These are phyloP conservation scores for Silene vulgaris DNA, from an alignment of 179 eudicot species.

Conservation along the genomic window DNA sequence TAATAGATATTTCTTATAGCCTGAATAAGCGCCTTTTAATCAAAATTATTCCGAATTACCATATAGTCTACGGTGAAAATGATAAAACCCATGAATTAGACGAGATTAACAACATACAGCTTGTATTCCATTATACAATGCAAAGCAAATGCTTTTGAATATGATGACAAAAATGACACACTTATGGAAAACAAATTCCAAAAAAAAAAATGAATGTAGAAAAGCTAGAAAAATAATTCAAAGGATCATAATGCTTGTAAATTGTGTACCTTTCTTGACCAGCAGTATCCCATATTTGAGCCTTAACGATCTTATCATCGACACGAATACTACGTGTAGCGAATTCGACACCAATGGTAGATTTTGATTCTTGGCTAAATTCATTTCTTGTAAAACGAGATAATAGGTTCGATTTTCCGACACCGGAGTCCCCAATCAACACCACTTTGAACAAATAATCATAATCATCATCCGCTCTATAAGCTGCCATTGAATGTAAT, in stretches of 20 bases:
- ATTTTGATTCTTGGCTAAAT: constrained; percentile 73
- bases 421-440: constrained; percentile 80
- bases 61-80: no score
- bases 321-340: constrained; percentile 75
- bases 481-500: constrained; percentile 47
- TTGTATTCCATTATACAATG: no score
- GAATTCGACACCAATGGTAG: constrained; percentile 88
- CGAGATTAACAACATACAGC: no score
- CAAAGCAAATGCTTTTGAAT: no score
- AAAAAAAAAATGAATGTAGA: neutral
- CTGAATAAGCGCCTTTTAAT: no score
- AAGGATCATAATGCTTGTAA: neutral
- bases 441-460: constrained; percentile 87
- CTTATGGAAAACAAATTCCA: no score
- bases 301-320: constrained; percentile 77
- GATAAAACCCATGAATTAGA: no score
- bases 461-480: constrained; percentile 73
- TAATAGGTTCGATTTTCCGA: constrained; percentile 73
- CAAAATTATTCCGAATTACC: no score
- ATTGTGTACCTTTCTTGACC: constrained; percentile 71
- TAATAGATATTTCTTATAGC: no score
- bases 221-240: neutral
- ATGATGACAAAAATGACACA: no score
- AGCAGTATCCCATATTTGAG: constrained; percentile 93
- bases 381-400: constrained; percentile 78